These are phyloP conservation scores for Aegle marmelos DNA, from an alignment of 345 rosid genomes.

Conservation along the genomic window DNA sequence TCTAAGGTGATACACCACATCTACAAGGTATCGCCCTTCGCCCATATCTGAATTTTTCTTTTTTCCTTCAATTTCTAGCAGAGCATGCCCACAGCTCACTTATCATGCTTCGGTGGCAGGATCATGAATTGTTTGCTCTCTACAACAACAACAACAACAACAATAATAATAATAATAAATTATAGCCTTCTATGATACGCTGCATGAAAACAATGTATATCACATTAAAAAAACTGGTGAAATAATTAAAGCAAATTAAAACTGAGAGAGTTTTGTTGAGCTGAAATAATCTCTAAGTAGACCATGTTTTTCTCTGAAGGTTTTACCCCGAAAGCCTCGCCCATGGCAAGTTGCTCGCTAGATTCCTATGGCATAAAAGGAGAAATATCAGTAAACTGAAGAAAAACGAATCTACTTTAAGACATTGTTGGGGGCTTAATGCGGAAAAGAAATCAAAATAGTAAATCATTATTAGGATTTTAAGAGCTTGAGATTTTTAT, in stretches of 20 bases:
- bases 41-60: not conserved
- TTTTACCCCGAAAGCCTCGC: conserved; percentile 85
- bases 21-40: not conserved
- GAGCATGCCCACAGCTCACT: not conserved
- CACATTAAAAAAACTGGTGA: not conserved
- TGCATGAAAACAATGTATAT: not conserved
- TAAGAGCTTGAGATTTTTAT: not conserved
- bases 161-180: too few relatives aligned
- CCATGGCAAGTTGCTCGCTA: conserved; percentile 86
- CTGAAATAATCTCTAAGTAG: not conserved
- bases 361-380: conserved; percentile 56
- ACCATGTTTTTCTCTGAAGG: conserved; percentile 81
- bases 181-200: not conserved
- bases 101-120: not conserved
- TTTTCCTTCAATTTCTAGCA: not conserved
- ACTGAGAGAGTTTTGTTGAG: not conserved
- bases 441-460: not conserved
- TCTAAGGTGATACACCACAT: not conserved
- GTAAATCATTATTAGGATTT: not conserved
- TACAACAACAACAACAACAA: too few relatives aligned
- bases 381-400: not conserved
- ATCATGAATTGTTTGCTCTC: not conserved
- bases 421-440: not conserved
- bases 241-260: conserved; percentile 6
- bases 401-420: not conserved